Base-by-base conservation (phyloP, 768 basidiomycete genomes). In the Kondoa malvinella region DNA sequence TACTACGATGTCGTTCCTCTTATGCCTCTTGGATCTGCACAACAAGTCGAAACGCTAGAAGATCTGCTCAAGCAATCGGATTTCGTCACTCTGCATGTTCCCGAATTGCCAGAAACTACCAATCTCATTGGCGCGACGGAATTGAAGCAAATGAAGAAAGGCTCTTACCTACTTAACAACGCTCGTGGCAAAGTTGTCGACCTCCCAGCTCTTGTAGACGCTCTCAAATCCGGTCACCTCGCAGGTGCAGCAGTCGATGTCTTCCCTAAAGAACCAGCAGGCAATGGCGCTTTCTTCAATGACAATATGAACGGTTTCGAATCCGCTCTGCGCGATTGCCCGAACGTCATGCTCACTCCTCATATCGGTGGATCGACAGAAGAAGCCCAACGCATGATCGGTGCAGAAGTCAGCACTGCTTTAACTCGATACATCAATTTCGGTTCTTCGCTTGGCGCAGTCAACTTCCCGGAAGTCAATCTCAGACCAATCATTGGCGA, bases 391-490 rank as follows among this genome's bases (percentile, higher is more conserved):
- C 83, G 85, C 66, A 89, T 92, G 85, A 97, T 99, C 69, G 95
- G 95, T 16, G 86, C 89, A 68, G 95, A 99, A 77, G 95, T 99
- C 61, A 84, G 89, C 2, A 82, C 83, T 34, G 85, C 92, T 1
- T 80, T 99, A 57, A 81, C 83, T 27, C 86, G 92, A 66, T 99
- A 96, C 79, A 85, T 97, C 77, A 87, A 86, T 78, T 90, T 86
- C 75, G 95, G 95, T 64, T 86, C 91, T 29, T 88, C 89, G 1
- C 69, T 90, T 67, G 91, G 92, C 60, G 86, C 91, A 1, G 95
- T 97, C 81, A 97, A 97, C 81, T 96, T 99, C 85, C 94, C 95
- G 62, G 94, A 96, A 79, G 92, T 99, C 74, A 90, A 94, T 79
- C 81, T 99, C 56, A 87, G 94, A 68, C 85, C 90, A 65, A 94